A percentile compares a stretch with the other conserved stretches of the same genome.
Conservation (phyloP, 805 yeast species). For the Ogataea ramenticola region DNA sequence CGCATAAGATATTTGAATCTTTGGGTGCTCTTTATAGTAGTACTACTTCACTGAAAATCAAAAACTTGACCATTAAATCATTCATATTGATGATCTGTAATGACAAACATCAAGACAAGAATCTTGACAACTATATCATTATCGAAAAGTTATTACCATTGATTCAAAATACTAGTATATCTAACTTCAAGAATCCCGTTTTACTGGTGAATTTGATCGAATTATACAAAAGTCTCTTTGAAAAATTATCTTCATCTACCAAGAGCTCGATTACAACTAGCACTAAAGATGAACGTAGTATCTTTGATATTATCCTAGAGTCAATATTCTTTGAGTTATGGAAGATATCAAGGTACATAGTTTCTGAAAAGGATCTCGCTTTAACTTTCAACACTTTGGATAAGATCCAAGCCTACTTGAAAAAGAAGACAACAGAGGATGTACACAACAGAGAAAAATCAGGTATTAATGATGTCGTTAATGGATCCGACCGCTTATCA, state of each 20-base stretch:
- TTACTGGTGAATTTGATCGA: constrained; percentile 22
- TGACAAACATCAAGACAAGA: constrained; percentile 34
- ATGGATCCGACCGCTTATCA: not conserved
- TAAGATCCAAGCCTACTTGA: constrained; percentile 14
- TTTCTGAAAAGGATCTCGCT: constrained; percentile 15
- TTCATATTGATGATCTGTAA: constrained; percentile 44
- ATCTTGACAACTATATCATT: constrained; percentile 64
- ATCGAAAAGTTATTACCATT: constrained; percentile 79
- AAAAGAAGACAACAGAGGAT: constrained; percentile 9
- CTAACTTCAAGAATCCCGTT: constrained; percentile 23
- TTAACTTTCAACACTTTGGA: constrained; percentile 10
- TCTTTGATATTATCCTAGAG: constrained; percentile 22
- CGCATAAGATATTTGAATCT: constrained; percentile 68
- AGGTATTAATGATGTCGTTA: not conserved
- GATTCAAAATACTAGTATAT: constrained; percentile 32
- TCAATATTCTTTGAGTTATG: constrained; percentile 27
- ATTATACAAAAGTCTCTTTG: constrained; percentile 23
- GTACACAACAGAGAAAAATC: constrained; percentile 6
- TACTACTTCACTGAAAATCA: constrained; percentile 77
- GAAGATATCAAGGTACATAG: constrained; percentile 22
- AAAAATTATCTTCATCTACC: constrained; percentile 15
- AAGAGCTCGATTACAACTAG: constrained; percentile 13
- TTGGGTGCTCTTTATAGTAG: constrained; percentile 69
- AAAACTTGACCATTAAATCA: constrained; percentile 56
- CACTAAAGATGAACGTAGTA: constrained; percentile 16